Conservation (phyloP, 768 basidiomycete genomes). For the Cystofilobasidium bisporidii region DNA sequence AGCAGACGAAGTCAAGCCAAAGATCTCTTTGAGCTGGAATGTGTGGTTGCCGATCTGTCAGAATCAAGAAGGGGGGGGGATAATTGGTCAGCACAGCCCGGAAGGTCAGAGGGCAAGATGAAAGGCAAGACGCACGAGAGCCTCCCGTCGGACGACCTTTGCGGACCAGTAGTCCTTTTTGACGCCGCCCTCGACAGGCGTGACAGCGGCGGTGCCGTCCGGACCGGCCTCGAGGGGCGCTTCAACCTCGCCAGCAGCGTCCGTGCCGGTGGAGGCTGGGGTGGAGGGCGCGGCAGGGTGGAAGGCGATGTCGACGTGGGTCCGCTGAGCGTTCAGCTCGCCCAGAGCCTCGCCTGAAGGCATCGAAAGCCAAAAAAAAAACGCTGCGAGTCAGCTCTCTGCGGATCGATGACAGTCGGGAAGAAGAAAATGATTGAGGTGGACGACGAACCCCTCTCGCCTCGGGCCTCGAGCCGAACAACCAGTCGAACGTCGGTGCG, state of each 20-base stretch:
- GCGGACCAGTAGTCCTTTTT: slow-evolving; percentile 62
- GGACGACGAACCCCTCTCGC: slow-evolving; percentile 61
- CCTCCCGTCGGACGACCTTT: slow-evolving; percentile 84
- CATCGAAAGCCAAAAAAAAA: no score
- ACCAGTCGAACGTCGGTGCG: slow-evolving; percentile 62
- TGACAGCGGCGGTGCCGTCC: slow-evolving; percentile 2
- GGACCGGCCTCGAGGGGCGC: slow-evolving; percentile 33
- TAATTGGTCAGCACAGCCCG: background rate
- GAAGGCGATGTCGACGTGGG: slow-evolving; percentile 68
- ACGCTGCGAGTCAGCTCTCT: no score
- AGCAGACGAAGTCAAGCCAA: slow-evolving; percentile 59
- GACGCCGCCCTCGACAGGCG: background rate
- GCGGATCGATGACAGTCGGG: slow-evolving; percentile 31
- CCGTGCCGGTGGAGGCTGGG: background rate
- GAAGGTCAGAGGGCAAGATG: background rate
- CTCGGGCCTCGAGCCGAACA: slow-evolving; percentile 72
- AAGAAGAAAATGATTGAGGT: no score
- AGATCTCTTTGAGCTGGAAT: slow-evolving; percentile 92
- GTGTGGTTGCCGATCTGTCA: slow-evolving; percentile 72
- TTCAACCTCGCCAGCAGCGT: slow-evolving; percentile 31
- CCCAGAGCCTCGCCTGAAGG: slow-evolving; percentile 44
- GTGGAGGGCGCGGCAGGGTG: slow-evolving; percentile 11
- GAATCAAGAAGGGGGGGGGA: slow-evolving; percentile 33
- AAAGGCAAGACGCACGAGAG: slow-evolving; percentile 46
- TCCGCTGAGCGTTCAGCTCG: slow-evolving; percentile 72